Evolutionary conservation across 169 alveolate species (phyloP).

Genomic region (Babesia bigemina): DNA sequence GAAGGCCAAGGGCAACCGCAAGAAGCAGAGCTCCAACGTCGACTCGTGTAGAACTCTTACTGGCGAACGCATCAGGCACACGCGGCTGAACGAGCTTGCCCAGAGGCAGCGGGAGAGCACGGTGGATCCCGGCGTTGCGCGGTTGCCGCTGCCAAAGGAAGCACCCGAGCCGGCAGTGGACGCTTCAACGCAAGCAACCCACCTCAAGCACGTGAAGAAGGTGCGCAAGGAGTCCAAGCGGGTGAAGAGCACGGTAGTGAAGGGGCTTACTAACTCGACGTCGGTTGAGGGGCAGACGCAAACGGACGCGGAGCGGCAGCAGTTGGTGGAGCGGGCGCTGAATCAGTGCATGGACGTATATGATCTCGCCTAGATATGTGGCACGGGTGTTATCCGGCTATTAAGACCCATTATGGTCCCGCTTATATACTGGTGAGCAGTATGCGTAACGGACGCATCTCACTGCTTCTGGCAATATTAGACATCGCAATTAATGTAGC

Average conservation of each 20-base stretch:
- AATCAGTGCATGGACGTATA: conserved; percentile 48
- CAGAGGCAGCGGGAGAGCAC: conserved; percentile 30
- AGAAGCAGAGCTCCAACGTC: conserved; percentile 51
- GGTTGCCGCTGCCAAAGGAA: conserved; percentile 40
- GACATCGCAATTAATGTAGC: too few species aligned
- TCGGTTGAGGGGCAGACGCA: conserved; percentile 21
- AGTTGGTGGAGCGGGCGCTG: conserved; percentile 18
- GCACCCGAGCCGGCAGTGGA: conserved; percentile 1
- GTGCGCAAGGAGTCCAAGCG: conserved; percentile 43
- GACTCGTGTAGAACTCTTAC: conserved; percentile 65
- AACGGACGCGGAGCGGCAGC: conserved; percentile 10
- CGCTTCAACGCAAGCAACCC: background rate
- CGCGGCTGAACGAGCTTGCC: conserved; percentile 36
- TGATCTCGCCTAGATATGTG: conserved; percentile 6
- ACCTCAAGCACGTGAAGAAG: conserved; percentile 21
- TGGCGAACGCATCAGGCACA: conserved; percentile 56
- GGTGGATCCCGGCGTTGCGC: conserved; percentile 24
- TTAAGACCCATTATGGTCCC: background rate
- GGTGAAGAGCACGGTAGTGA: conserved; percentile 49
- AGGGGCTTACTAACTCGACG: conserved; percentile 24
- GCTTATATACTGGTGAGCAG: too few species aligned
- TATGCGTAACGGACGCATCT: too few species aligned
- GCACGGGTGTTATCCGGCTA: background rate
- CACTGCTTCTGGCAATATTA: too few species aligned
- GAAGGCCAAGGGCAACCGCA: conserved; percentile 36